A percentile compares a stretch with the other conserved stretches of the same genome.
Conservation (phyloP, 1,284 basidiomycete species). For the Sanghuangporus baumii region DNA sequence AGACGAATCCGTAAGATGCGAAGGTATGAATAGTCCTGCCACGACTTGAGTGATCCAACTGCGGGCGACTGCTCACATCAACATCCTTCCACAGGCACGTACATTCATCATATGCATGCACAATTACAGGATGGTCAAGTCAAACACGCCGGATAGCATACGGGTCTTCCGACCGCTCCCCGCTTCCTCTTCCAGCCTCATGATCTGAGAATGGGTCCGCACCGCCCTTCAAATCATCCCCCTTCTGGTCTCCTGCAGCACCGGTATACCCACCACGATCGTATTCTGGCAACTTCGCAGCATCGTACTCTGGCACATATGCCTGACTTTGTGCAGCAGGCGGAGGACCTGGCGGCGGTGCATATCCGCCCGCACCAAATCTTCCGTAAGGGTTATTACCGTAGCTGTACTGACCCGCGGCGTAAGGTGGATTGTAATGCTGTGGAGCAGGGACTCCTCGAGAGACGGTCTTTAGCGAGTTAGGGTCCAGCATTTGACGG, state of each 20-base stretch:
- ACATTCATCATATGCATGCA: background rate
- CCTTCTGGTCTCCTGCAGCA: slow-evolving; percentile 8
- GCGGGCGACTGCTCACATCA: too few species aligned
- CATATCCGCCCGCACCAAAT: slow-evolving; percentile 26
- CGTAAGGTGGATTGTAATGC: slow-evolving; percentile 38
- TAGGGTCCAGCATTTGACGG: slow-evolving; percentile 64
- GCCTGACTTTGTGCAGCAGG: slow-evolving; percentile 29
- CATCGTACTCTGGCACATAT: slow-evolving; percentile 12
- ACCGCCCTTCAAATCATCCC: slow-evolving; percentile 13
- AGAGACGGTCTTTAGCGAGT: slow-evolving; percentile 32
- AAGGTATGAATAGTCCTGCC: background rate
- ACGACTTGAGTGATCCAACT: background rate
- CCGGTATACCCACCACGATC: slow-evolving; percentile 13
- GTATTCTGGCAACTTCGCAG: slow-evolving; percentile 15
- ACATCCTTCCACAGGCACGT: too few species aligned
- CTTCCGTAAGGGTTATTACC: slow-evolving; percentile 21
- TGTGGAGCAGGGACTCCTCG: slow-evolving; percentile 29
- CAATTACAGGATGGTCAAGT: background rate
- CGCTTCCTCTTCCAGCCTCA: background rate
- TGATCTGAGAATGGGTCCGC: slow-evolving; percentile 13
- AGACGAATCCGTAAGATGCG: background rate
- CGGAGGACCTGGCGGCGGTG: slow-evolving; percentile 37
- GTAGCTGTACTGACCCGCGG: slow-evolving; percentile 22
- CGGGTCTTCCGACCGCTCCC: background rate
- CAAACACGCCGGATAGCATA: background rate